These are phyloP conservation scores for Bassia scoparia DNA, from an alignment of 148 eudicot species.

Conservation along the genomic window DNA sequence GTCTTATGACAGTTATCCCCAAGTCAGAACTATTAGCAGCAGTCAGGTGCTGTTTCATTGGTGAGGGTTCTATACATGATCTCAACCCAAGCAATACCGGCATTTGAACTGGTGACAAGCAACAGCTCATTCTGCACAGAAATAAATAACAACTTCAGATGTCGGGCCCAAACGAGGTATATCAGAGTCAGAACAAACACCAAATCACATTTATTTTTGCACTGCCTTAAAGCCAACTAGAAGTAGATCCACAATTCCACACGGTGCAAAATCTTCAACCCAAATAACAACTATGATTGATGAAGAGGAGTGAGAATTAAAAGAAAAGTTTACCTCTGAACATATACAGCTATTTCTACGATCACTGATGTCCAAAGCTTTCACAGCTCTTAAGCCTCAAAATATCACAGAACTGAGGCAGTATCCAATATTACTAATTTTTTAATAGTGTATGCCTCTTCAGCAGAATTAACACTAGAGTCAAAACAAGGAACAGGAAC, in stretches of 20 bases:
- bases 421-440: constrained; percentile 31
- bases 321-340: constrained; percentile 41
- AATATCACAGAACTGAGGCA: constrained; percentile 69
- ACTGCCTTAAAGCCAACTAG: not conserved
- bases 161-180: not conserved
- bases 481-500: constrained; percentile 45
- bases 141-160: constrained; percentile 11
- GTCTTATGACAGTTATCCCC: constrained; percentile 55
- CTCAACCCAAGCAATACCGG: constrained; percentile 80
- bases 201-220: not conserved
- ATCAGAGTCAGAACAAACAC: not conserved
- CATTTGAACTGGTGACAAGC: constrained; percentile 58
- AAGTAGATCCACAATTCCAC: not conserved
- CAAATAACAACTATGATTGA: not conserved
- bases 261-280: not conserved
- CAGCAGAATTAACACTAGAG: constrained; percentile 37
- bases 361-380: constrained; percentile 36
- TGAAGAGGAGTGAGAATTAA: not conserved
- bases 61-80: constrained; percentile 51
- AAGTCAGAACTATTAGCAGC: constrained; percentile 26
- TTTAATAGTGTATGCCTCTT: constrained; percentile 22
- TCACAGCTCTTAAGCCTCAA: constrained; percentile 61
- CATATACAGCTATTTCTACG: constrained; percentile 51
- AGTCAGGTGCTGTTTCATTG: constrained; percentile 37
- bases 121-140: constrained; percentile 62